Conservation (phyloP, 306 rosid genomes). For the Glycine latifolia region DNA sequence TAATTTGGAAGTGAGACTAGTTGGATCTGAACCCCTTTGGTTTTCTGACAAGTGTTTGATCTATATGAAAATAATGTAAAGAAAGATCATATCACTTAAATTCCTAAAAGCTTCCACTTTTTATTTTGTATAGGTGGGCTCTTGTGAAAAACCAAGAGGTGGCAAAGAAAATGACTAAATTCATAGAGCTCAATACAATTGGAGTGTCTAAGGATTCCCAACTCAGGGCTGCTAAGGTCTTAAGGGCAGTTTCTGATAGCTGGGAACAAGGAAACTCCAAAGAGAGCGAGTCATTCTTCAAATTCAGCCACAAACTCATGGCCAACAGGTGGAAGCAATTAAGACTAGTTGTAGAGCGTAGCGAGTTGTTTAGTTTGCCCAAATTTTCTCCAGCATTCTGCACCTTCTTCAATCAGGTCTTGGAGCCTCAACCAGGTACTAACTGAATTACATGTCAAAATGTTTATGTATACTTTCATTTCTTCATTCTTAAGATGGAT, state of each 20-base stretch:
- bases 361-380: constrained; percentile 72
- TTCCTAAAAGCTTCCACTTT: neutral
- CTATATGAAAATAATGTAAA: neutral
- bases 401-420: constrained; percentile 59
- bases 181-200: constrained; percentile 84
- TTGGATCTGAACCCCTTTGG: neutral
- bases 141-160: constrained; percentile 77
- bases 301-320: constrained; percentile 64
- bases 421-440: constrained; percentile 82
- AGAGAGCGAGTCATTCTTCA: constrained; percentile 62
- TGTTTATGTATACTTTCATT: neutral
- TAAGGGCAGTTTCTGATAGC: constrained; percentile 67
- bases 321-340: constrained; percentile 72
- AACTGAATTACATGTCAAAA: neutral
- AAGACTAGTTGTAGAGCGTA: constrained; percentile 56
- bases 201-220: constrained; percentile 97
- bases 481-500: neutral
- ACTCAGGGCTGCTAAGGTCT: constrained; percentile 80
- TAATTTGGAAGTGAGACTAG: neutral
- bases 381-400: constrained; percentile 63
- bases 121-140: constrained; percentile 73
- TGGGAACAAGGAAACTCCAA: constrained; percentile 50
- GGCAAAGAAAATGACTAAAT: constrained; percentile 83
- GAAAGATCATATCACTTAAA: neutral
- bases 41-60: neutral